Evolutionary conservation across 1,284 basidiomycete genomes (phyloP).

Genomic region (Phaffia rhodozyma): DNA sequence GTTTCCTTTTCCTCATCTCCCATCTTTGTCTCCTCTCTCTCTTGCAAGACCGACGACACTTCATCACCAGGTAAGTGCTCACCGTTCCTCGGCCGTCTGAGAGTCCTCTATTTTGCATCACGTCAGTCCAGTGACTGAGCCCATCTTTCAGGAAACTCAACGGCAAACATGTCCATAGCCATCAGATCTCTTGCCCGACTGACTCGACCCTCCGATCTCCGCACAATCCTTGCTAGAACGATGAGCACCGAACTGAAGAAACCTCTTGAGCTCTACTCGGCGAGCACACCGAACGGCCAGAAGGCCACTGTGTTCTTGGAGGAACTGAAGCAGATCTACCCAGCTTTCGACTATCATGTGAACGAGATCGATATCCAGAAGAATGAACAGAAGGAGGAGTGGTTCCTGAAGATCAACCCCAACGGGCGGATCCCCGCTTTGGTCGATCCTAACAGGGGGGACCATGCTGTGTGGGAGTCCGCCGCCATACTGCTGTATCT

Average conservation of each 20-base stretch:
- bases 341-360: constrained; percentile 49
- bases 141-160: no score
- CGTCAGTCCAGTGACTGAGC: no score
- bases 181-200: no score
- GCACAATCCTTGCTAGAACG: no score
- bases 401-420: constrained; percentile 52
- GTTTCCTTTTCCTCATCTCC: no score
- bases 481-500: constrained; percentile 52
- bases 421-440: constrained; percentile 53
- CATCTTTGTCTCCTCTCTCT: no score
- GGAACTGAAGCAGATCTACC: constrained; percentile 53
- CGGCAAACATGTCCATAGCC: no score
- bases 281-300: constrained; percentile 52
- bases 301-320: constrained; percentile 51
- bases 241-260: not conserved
- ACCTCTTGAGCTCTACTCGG: constrained; percentile 50
- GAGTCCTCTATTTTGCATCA: no score
- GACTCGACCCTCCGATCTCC: no score
- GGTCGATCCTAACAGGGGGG: constrained; percentile 42
- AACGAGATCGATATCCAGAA: constrained; percentile 43
- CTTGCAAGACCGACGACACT: no score
- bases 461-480: constrained; percentile 54
- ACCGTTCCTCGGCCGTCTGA: no score
- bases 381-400: constrained; percentile 47
- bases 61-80: no score